Percentiles rank a stretch among this genome's conserved stretches.
phyloP scores from a whole-genome alignment of 108 stramenopile genomes.

The Mediolabrus comicus region DNA sequence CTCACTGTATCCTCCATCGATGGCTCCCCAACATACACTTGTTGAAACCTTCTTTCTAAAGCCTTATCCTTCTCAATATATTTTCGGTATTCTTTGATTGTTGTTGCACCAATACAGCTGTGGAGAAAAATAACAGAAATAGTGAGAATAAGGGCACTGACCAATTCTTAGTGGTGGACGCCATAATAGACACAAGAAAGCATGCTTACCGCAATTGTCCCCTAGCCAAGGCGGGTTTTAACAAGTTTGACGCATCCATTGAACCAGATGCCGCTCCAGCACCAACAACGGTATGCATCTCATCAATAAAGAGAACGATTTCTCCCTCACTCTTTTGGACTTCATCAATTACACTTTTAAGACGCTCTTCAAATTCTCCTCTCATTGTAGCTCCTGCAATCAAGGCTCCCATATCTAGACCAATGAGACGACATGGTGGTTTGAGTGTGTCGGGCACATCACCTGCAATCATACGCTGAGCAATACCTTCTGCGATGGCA shows the following conservation, averaged over 20 bases:
- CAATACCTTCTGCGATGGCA: constrained; percentile 96
- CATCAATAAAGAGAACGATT: constrained; percentile 98
- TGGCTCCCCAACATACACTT: constrained; percentile 95
- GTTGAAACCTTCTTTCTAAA: constrained; percentile 97
- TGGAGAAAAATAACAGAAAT: too few species aligned
- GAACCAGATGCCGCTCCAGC: constrained; percentile 90
- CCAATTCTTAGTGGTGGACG: too few species aligned
- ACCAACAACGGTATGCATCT: constrained; percentile 98
- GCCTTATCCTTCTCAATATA: constrained; percentile 99
- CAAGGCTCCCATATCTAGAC: constrained; percentile 96
- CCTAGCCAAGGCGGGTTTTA: constrained; percentile 97
- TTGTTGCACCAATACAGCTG: constrained; percentile 94
- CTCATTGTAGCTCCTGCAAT: constrained; percentile 98
- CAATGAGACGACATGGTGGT: constrained; percentile 81
- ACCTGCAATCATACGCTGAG: constrained; percentile 73
- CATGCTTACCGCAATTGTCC: constrained; percentile 91
- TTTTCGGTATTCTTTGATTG: constrained; percentile 95
- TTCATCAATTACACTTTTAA: constrained; percentile 98
- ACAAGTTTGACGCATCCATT: constrained; percentile 98
- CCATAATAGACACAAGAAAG: too few species aligned
- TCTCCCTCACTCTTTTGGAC: constrained; percentile 92
- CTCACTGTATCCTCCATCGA: constrained; percentile 96
- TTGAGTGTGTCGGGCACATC: constrained; percentile 3
- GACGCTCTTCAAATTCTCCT: constrained; percentile 99
- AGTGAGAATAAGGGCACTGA: too few species aligned